phyloP scores from a whole-genome alignment of 2,329 filamentous ascomycete genomes.

The Epichloe bromicola region DNA sequence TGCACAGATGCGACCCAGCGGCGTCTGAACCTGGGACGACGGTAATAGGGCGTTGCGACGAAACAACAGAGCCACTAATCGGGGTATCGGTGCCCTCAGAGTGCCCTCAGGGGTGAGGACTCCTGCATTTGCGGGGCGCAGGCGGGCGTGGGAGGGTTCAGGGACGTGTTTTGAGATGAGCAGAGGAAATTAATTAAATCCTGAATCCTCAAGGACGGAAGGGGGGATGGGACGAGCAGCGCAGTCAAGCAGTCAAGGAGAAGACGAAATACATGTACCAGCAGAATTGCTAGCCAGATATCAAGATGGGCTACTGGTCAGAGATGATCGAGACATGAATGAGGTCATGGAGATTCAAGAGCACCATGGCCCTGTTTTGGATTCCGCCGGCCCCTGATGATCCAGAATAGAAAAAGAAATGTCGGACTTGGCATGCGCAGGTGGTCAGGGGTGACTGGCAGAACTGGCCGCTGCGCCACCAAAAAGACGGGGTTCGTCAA shows the following conservation, averaged over 20 bases:
- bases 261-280: not conserved
- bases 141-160: not conserved
- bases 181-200: not conserved
- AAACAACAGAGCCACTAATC: not conserved
- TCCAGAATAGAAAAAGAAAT: not conserved
- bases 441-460: not conserved
- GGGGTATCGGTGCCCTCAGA: too few relatives aligned
- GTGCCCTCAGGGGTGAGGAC: rapidly evolving
- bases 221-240: not conserved
- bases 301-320: too few relatives aligned
- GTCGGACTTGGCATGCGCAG: conserved; percentile 3
- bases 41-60: not conserved
- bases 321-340: too few relatives aligned
- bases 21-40: not conserved
- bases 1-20: not conserved
- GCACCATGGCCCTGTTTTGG: not conserved
- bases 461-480: too few relatives aligned
- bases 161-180: not conserved
- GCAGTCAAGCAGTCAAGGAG: not conserved
- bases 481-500: too few relatives aligned
- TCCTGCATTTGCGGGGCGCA: too few relatives aligned
- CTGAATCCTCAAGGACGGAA: not conserved
- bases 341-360: too few relatives aligned
- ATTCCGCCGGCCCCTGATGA: not conserved
- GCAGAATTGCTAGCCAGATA: not conserved